Base-by-base conservation (phyloP, 805 yeast genomes). In the Metschnikowia sp. region DNA sequence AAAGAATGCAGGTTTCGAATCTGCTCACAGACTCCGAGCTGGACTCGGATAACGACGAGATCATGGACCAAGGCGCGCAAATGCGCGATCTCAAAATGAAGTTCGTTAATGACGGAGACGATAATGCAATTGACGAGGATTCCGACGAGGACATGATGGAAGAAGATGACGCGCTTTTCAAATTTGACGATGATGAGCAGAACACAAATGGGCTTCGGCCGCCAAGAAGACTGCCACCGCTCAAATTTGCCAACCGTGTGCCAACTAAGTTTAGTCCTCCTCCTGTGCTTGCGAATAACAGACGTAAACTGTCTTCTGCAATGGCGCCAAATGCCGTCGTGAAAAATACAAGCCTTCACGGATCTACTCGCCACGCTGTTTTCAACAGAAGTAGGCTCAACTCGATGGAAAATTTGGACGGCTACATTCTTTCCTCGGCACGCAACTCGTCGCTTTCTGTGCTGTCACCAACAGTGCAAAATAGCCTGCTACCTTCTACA, bases 241-340 rank as follows among this genome's bases (percentile, higher is more conserved):
- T 69, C 41, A 63, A 59, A 57, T 75, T 69, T 56, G 81, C 76
- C 54, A 72, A 62, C 57, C 68, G 68, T 42, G 77, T 63, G 37
- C 78, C 72, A 32, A 51, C 62, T 43, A 72, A 67, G 46, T 49
- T 66, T 34, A 64, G 68, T 46, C 70, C 74, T 8, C 75, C 76
- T 5, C 74, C 75, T 1, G 53, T 52, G n/a, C 47, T 51, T 13
- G 39, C 53, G 9, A 54, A 55, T 8, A 47, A 56, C 33, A 54
- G 68, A 45, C 58, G 74, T 39, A 59, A 59, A 48, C 61, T 65
- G 13, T 63, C 68, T n/a, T 58, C 67, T 32, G 57, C 71, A 5
- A 47, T 53, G 36, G 55, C 43, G 39, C 44, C 43, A 6, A 49
- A 40, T 37, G 36, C 52, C 11, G 52, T 56, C 12, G 45, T 53